phyloP scores from a whole-genome alignment of 2,329 filamentous ascomycete genomes.

The Hypocreales sp. region DNA sequence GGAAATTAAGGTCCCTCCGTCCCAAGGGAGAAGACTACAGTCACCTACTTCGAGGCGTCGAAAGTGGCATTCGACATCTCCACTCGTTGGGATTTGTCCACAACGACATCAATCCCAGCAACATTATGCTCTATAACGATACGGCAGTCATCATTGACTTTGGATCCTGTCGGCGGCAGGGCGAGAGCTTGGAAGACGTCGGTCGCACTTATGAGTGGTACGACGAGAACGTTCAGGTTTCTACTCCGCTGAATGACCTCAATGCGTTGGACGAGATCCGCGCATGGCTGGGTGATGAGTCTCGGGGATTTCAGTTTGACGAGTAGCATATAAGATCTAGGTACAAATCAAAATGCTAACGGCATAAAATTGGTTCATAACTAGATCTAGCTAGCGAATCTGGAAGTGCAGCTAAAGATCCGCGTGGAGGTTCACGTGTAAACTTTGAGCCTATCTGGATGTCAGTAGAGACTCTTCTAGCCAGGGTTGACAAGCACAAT shows the following conservation, averaged over 20 bases:
- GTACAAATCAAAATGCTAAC: not conserved
- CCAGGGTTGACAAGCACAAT: too few relatives aligned
- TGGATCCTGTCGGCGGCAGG: slow-evolving; percentile 12
- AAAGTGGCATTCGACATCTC: slow-evolving; percentile 14
- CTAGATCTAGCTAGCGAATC: too few relatives aligned
- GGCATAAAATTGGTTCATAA: not conserved
- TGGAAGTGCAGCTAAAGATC: too few relatives aligned
- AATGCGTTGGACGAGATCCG: slow-evolving; percentile 4
- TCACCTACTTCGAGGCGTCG: slow-evolving; percentile 3
- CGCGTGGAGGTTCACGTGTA: too few relatives aligned
- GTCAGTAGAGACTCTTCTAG: too few relatives aligned
- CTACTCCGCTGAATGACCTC: slow-evolving; percentile 2
- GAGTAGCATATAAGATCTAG: not conserved
- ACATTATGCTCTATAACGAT: slow-evolving; percentile 17
- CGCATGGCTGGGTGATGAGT: slow-evolving; percentile 1
- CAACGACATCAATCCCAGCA: slow-evolving; percentile 19
- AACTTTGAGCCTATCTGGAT: too few relatives aligned
- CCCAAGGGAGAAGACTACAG: slow-evolving; percentile 1
- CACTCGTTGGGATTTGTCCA: slow-evolving; percentile 18
- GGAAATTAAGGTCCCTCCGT: not conserved
- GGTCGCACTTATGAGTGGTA: slow-evolving; percentile 4
- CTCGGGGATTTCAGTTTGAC: slow-evolving; percentile 3
- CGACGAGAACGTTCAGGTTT: slow-evolving; percentile 1
- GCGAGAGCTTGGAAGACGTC: slow-evolving; percentile 3
- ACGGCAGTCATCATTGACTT: slow-evolving; percentile 19